Evolutionary conservation across 768 basidiomycete genomes (phyloP), one percentile per base, ranked within the genome.

Genomic region (Trametes cinnabarina): DNA sequence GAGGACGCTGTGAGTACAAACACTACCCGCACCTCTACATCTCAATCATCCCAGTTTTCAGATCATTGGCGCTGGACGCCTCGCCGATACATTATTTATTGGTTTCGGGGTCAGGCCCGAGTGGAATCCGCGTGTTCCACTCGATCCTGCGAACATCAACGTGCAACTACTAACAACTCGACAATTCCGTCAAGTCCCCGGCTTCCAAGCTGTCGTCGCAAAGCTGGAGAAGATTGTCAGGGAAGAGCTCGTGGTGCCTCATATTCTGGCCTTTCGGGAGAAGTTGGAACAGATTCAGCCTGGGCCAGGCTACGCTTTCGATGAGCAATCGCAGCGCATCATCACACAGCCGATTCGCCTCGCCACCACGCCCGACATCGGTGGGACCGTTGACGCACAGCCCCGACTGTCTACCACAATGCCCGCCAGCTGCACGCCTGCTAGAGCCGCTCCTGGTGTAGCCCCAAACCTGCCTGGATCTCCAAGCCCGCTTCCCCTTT

Each of bases 61-160:
- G 54, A 43, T 43, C 17, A 55, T 42, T 12, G 54, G 54, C 7
- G 42, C 42, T 10, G 54, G 43, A 7, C 54, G 54, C 26, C 26
- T 40, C 19, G 19, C 54, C 44, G 54, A 55, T 25, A 34, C 54
- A n/a, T 25, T 55, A 11, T 55, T 55, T 37, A 15, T 47, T 6
- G 54, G 54, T 14, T 55, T 55, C 22, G 54, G 28, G 8, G 26
- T 55, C 11, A 43, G 54, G n/a, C 54, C 54, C 17, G 54, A 55
- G 34, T 55, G 54, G 54, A n/a, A 17, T 28, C 43, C 44, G 11
- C n/a, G 25, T 25, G 9, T n/a, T 26, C 54, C 54, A n/a, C 44
- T 55, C 9, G 17, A 20, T 5, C 43, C 54, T 26, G 9, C 26
- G 14, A 19, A 32, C 20, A 47, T 55, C 22, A n/a, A 55, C 17